Percentiles rank a stretch among this genome's conserved stretches.
These are phyloP conservation scores for Coemansia sp. DNA, from an alignment of 192 early-diverging fungal species.

Conservation along the genomic window DNA sequence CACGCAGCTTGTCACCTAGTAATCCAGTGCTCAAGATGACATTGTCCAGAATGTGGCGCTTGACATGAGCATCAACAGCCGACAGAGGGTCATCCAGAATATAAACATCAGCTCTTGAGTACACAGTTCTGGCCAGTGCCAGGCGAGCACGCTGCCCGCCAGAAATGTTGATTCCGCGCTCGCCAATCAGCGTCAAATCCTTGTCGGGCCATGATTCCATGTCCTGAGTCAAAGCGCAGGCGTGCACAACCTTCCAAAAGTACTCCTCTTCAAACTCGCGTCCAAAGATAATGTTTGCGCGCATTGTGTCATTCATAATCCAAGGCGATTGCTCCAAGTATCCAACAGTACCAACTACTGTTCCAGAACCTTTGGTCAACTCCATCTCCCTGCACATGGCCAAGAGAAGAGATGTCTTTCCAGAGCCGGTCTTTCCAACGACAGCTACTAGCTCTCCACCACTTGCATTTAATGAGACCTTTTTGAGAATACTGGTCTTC, in stretches of 20 bases:
- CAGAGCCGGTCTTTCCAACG: conserved; percentile 76
- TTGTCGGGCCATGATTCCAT: background rate
- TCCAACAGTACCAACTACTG: conserved; percentile 65
- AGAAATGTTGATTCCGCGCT: conserved; percentile 23
- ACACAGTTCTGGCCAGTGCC: conserved; percentile 21
- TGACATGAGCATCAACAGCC: conserved; percentile 6
- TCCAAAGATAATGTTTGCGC: conserved; percentile 20
- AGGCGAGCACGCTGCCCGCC: conserved; percentile 17
- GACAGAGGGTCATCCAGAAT: background rate
- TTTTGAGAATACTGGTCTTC: background rate
- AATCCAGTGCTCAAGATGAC: conserved; percentile 17
- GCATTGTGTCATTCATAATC: conserved; percentile 16
- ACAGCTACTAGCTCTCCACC: conserved; percentile 67
- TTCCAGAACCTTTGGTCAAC: conserved; percentile 39
- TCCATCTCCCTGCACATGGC: conserved; percentile 80
- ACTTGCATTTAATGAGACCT: conserved; percentile 58
- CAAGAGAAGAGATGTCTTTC: conserved; percentile 77
- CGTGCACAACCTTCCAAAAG: conserved; percentile 1
- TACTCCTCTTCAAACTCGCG: conserved; percentile 12
- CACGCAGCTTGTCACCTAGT: conserved; percentile 9
- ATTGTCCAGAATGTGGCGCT: conserved; percentile 14
- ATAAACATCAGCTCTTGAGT: conserved; percentile 21
- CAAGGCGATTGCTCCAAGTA: conserved; percentile 74
- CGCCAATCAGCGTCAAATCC: conserved; percentile 6
- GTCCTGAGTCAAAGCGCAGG: conserved; percentile 8